Percentiles rank a stretch among this genome's conserved stretches.
These are phyloP conservation scores for Aspergillus piperis DNA, from an alignment of 2,329 filamentous ascomycete species.

Conservation along the genomic window DNA sequence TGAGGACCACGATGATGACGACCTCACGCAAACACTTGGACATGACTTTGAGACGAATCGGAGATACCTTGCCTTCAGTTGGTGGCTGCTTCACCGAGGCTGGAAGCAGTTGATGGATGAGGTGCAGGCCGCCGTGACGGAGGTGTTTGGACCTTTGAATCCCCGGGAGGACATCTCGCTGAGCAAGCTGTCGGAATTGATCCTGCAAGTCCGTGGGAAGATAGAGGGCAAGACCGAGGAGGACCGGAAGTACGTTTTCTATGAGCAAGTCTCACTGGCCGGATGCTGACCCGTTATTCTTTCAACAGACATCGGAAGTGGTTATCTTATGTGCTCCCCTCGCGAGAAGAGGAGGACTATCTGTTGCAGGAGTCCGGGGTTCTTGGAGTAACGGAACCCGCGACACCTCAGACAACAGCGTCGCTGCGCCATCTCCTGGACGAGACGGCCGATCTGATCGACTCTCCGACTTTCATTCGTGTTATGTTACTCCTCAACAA, in stretches of 20 bases:
- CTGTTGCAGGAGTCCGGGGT: constrained; percentile 87
- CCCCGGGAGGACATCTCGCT: constrained; percentile 86
- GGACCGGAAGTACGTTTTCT: constrained; percentile 55
- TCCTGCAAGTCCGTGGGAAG: constrained; percentile 77
- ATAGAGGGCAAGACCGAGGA: constrained; percentile 74
- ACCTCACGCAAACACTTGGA: constrained; percentile 80
- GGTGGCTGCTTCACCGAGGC: constrained; percentile 93
- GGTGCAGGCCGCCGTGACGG: constrained; percentile 81
- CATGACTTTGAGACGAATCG: constrained; percentile 96
- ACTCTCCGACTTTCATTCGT: constrained; percentile 86
- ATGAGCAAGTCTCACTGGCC: neutral
- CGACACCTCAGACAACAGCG: constrained; percentile 37
- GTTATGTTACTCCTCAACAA: constrained; percentile 86
- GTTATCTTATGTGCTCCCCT: constrained; percentile 82
- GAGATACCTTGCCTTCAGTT: constrained; percentile 93
- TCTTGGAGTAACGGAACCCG: constrained; percentile 43
- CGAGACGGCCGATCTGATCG: constrained; percentile 92
- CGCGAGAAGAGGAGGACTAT: constrained; percentile 73
- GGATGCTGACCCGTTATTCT: constrained; percentile 11
- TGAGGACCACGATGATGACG: constrained; percentile 92
- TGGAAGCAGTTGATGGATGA: constrained; percentile 80
- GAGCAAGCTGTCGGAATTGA: constrained; percentile 75
- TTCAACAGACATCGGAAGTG: constrained; percentile 62
- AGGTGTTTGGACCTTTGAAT: constrained; percentile 85
- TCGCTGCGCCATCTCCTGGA: constrained; percentile 83